Evolutionary conservation across 106 monocot genomes (phyloP), one percentile per base, ranked within the genome.

Genomic region (Dactylorhiza incarnata): DNA sequence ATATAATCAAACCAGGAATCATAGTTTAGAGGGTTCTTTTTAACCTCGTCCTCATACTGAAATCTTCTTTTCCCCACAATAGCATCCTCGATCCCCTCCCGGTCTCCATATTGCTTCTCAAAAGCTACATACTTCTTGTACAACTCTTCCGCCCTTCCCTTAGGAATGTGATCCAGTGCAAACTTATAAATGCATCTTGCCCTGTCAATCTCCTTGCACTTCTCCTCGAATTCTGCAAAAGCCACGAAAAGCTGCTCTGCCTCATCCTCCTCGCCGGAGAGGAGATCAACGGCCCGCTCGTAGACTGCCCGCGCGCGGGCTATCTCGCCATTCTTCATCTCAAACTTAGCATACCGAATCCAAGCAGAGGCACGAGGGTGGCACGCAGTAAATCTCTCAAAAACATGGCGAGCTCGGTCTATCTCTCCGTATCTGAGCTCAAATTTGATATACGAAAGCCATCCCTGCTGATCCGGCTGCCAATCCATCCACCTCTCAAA

Each of bases 381-480:
- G 75, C 85, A 88, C 1, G 78, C 73, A 3, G 89, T 80, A 48
- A 89, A 87, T 7, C 92, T 77, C 77, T 96, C 95, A 26, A 90
- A 90, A 14, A 96, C 82, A 8, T 68, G 83, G 13, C 95, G 76
- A 2, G 95, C 95, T 0, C 92, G 84, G 11, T 86, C 87, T 1
- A 78, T 76, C 82, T 96, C 95, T 6, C 84, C 86, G 45, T 96
- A 93, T 43, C 93, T 76, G 3, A 93, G 79, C 81, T 96, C 95
- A 49, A 96, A 96, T 77, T 96, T 96, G 72, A 96, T 83, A 53
- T 93, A 96, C 10, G 93, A 93, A n/a, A 93, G 75, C 95, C 95
- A 96, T 7, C 88, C 95, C 62, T 92, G 88, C 68, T 76, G 69
- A 58, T 96, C 95, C 0, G 95, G 95, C 72, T 87, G 84, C 95